phyloP scores from a whole-genome alignment of 176 grass and related monocot genomes.

The Elaeis guineensis region DNA sequence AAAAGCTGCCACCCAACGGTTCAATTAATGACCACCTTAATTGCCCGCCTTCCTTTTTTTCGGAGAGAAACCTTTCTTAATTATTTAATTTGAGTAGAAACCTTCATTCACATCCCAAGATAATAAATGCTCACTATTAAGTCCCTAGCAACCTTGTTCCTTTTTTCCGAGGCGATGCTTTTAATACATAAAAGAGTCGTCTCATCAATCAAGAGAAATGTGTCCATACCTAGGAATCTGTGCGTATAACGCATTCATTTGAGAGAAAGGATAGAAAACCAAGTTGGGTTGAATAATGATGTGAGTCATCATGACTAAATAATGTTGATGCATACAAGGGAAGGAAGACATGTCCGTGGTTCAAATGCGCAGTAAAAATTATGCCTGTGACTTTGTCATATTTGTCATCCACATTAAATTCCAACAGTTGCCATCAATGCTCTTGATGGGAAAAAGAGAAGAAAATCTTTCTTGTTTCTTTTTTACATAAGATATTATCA shows the following conservation, averaged over 20 bases:
- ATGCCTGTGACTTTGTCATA: not conserved
- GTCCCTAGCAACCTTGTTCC: not conserved
- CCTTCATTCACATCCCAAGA: too few relatives aligned
- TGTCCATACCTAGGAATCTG: not conserved
- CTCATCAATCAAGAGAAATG: constrained; percentile 4
- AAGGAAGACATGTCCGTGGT: not conserved
- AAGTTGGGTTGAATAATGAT: constrained; percentile 6
- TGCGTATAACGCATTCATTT: not conserved
- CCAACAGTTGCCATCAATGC: not conserved
- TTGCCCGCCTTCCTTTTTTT: too few relatives aligned
- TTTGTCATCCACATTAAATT: not conserved
- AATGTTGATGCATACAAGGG: not conserved
- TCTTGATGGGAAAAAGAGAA: not conserved
- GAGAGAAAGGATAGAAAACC: not conserved
- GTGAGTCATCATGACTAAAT: constrained; percentile 11
- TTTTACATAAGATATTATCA: too few relatives aligned
- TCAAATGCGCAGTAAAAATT: not conserved
- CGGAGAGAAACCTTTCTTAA: too few relatives aligned
- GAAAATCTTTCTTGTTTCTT: not conserved
- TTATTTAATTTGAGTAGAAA: too few relatives aligned
- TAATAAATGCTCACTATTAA: not conserved
- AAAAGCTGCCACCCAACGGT: too few relatives aligned
- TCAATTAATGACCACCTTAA: too few relatives aligned
- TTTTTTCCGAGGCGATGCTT: constrained; percentile 1
- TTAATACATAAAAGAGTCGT: not conserved